Evolutionary conservation across 164 flowering plant species (phyloP).

Genomic region (grape (Vitis vinifera)): DNA sequence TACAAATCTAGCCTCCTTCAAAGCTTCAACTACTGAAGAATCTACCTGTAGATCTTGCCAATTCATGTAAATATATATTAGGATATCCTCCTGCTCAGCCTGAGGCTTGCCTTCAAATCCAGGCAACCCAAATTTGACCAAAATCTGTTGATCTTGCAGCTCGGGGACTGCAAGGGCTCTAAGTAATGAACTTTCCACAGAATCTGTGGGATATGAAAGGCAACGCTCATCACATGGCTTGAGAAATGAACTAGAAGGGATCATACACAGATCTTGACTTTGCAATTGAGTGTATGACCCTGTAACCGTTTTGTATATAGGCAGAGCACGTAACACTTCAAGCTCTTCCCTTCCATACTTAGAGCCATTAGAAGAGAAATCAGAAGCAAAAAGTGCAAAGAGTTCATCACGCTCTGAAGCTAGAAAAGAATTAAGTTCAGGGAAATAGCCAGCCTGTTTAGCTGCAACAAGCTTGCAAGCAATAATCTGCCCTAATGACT

Average conservation of each 20-base stretch:
- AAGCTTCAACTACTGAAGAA: slow-evolving; percentile 56
- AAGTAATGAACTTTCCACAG: slow-evolving; percentile 53
- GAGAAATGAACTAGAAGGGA: slow-evolving; percentile 77
- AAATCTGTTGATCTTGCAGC: slow-evolving; percentile 74
- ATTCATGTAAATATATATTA: slow-evolving; percentile 70
- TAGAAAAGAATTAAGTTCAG: slow-evolving; percentile 54
- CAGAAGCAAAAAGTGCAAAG: slow-evolving; percentile 69
- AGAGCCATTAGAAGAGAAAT: slow-evolving; percentile 52
- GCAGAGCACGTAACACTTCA: slow-evolving; percentile 74
- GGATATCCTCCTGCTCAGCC: slow-evolving; percentile 76
- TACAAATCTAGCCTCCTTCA: slow-evolving; percentile 82
- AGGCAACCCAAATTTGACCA: slow-evolving; percentile 87
- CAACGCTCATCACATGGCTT: slow-evolving; percentile 76
- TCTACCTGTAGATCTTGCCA: slow-evolving; percentile 85
- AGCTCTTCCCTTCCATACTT: slow-evolving; percentile 67
- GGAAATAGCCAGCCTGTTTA: slow-evolving; percentile 74
- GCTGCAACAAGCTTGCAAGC: slow-evolving; percentile 83
- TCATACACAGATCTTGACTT: slow-evolving; percentile 65
- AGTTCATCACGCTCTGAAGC: slow-evolving; percentile 64
- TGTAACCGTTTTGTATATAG: slow-evolving; percentile 71
- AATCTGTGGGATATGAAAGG: slow-evolving; percentile 56
- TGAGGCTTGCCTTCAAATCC: slow-evolving; percentile 69
- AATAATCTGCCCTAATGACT: slow-evolving; percentile 76
- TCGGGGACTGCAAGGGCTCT: slow-evolving; percentile 79
- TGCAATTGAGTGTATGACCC: slow-evolving; percentile 67